These are phyloP conservation scores for Volvariella surrecta DNA, from an alignment of 1,284 basidiomycete genomes.

Conservation along the genomic window DNA sequence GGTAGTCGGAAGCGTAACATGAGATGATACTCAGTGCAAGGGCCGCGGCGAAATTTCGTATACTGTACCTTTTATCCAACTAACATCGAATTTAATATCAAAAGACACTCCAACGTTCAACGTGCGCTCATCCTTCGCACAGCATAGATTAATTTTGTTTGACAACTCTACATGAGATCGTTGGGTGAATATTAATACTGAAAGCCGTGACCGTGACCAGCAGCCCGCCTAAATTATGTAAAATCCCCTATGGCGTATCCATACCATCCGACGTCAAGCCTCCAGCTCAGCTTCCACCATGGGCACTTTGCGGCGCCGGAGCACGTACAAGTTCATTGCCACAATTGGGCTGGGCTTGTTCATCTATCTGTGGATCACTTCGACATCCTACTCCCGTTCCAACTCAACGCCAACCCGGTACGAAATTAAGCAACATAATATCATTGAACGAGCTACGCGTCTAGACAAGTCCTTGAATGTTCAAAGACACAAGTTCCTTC, in stretches of 20 bases:
- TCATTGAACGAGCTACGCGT: constrained; percentile 79
- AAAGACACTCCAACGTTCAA: too few species aligned
- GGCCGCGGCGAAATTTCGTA: too few species aligned
- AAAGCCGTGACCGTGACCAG: too few species aligned
- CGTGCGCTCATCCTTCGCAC: too few species aligned
- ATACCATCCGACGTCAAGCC: too few species aligned
- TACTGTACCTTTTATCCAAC: too few species aligned
- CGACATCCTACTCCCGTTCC: constrained; percentile 16
- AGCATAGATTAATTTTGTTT: too few species aligned
- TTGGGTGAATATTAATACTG: too few species aligned
- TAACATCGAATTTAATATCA: too few species aligned
- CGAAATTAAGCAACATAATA: constrained; percentile 71
- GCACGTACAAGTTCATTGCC: constrained; percentile 27
- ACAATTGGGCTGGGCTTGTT: constrained; percentile 23
- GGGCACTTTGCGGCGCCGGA: constrained; percentile 31
- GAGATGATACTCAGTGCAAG: constrained; percentile 3
- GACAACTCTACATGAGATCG: too few species aligned
- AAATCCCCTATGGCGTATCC: too few species aligned
- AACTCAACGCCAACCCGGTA: constrained; percentile 22
- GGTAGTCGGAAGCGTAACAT: constrained; percentile 40
- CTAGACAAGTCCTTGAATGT: constrained; percentile 83
- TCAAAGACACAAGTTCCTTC: constrained; percentile 79
- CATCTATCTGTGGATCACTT: constrained; percentile 37
- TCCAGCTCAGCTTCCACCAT: constrained; percentile 17
- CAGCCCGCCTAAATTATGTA: too few species aligned